phyloP scores from a whole-genome alignment of 2,329 filamentous ascomycete species.

The Microdochium paspali region DNA sequence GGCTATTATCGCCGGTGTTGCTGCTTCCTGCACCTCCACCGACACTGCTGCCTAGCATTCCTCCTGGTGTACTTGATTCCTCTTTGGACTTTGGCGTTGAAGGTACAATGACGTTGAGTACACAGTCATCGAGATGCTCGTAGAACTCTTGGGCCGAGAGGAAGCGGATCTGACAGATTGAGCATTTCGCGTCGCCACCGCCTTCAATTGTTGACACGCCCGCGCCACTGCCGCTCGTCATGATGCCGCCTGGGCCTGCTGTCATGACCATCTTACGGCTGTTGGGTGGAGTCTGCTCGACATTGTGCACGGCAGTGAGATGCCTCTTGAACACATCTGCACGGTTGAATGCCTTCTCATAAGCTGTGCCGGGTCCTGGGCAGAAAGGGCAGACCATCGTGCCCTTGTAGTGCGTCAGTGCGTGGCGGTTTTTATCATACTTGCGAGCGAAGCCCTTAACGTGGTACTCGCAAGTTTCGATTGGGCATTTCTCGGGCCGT shows the following conservation, averaged over 20 bases:
- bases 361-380: constrained; percentile 75
- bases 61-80: neutral
- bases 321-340: constrained; percentile 95
- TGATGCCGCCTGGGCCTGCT: constrained; percentile 6
- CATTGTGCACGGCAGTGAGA: constrained; percentile 79
- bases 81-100: constrained; percentile 21
- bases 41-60: neutral
- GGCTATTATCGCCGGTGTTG: neutral
- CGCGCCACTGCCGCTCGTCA: neutral
- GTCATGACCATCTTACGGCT: constrained; percentile 59
- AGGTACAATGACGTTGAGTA: constrained; percentile 49
- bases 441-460: constrained; percentile 87
- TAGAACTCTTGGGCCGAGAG: constrained; percentile 91
- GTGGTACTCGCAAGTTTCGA: constrained; percentile 85
- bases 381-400: constrained; percentile 97
- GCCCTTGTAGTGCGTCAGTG: constrained; percentile 90
- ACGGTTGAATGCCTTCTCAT: constrained; percentile 92
- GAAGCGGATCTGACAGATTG: constrained; percentile 75
- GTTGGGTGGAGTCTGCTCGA: constrained; percentile 89
- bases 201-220: constrained; percentile 2
- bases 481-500: constrained; percentile 89
- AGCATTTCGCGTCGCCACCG: constrained; percentile 69
- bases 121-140: constrained; percentile 74
- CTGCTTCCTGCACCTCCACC: neutral
- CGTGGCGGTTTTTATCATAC: constrained; percentile 94